These are phyloP conservation scores for Cercospora sesami DNA, from an alignment of 2,329 filamentous ascomycete genomes.

Conservation along the genomic window DNA sequence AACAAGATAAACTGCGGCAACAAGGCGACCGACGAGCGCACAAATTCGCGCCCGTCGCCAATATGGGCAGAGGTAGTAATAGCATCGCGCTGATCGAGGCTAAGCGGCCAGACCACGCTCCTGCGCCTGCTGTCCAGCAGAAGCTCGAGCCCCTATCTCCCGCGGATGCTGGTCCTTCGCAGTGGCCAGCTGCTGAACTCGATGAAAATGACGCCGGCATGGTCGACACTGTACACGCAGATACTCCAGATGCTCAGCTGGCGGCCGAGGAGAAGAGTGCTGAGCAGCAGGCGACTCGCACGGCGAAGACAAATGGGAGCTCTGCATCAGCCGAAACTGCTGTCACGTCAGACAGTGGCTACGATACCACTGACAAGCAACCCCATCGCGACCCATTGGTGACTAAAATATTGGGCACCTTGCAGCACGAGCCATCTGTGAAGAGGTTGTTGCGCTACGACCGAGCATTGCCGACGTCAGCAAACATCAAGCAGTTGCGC, in stretches of 20 bases:
- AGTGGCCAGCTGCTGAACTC: not conserved
- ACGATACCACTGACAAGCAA: conserved; percentile 9
- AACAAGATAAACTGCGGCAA: not conserved
- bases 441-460: conserved; percentile 14
- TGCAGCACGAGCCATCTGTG: conserved; percentile 19
- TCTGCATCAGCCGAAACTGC: not conserved
- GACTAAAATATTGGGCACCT: conserved; percentile 19
- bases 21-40: conserved; percentile 4
- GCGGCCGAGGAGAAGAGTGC: not conserved
- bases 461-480: conserved; percentile 9
- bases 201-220: not conserved
- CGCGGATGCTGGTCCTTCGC: not conserved
- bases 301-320: not conserved
- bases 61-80: not conserved
- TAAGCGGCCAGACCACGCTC: not conserved
- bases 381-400: conserved; percentile 18
- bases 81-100: not conserved
- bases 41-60: not conserved
- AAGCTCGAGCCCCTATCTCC: conserved; percentile 3
- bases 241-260: conserved; percentile 1
- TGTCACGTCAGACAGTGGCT: conserved; percentile 5
- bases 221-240: not conserved
- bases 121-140: not conserved
- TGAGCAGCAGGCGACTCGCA: not conserved
- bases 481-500: conserved; percentile 13